A percentile compares a stretch with the other conserved stretches of the same genome.
Evolutionary conservation across 2,329 filamentous ascomycete species (phyloP).

Genomic region (Fusarium xyrophilum): DNA sequence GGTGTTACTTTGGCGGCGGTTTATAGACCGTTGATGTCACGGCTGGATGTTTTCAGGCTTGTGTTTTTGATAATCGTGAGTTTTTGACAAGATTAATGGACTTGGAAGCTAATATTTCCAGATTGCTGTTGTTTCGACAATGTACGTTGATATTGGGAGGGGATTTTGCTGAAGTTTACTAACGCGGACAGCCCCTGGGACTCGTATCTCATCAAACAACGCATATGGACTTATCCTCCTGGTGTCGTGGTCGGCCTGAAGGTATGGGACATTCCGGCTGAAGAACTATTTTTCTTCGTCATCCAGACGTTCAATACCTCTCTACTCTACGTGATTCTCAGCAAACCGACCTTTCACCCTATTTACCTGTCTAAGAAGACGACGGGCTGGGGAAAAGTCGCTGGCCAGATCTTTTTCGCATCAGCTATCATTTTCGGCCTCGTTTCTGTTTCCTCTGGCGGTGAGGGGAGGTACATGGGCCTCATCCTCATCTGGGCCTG

Average conservation of each 20-base stretch:
- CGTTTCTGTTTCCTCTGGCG: constrained; percentile 53
- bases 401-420: constrained; percentile 59
- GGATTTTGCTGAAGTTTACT: neutral
- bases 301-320: constrained; percentile 78
- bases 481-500: constrained; percentile 74
- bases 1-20: constrained; percentile 17
- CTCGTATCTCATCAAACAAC: constrained; percentile 72
- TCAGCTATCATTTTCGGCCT: constrained; percentile 54
- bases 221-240: constrained; percentile 75
- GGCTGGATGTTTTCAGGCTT: constrained; percentile 29
- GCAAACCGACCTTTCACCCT: constrained; percentile 65
- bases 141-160: constrained; percentile 40
- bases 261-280: constrained; percentile 69
- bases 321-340: constrained; percentile 71
- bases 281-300: constrained; percentile 80
- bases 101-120: neutral
- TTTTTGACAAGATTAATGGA: fast-evolving
- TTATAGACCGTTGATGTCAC: constrained; percentile 28
- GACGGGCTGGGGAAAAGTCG: constrained; percentile 42
- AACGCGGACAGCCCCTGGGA: constrained; percentile 67
- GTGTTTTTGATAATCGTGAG: constrained; percentile 30
- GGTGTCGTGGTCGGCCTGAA: constrained; percentile 69
- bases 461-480: constrained; percentile 69
- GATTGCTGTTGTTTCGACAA: constrained; percentile 68
- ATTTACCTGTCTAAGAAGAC: constrained; percentile 49